Conservation (phyloP, 257 asterid species). For the Oldenlandia corymbosa region DNA sequence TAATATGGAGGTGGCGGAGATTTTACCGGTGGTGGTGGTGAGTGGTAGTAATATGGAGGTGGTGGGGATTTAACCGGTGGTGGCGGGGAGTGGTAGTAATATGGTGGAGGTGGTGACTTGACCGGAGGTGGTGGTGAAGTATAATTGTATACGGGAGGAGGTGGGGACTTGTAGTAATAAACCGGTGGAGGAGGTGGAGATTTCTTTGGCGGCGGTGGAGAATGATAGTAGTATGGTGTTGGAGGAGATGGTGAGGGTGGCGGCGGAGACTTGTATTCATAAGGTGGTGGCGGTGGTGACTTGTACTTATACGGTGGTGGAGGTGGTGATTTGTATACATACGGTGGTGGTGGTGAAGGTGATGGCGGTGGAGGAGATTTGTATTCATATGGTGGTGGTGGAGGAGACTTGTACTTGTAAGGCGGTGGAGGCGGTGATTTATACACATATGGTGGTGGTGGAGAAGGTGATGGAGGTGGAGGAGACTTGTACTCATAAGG, state of each 20-base stretch:
- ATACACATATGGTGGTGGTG: constrained; percentile 37
- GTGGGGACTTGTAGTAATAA: constrained; percentile 29
- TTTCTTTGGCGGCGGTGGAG: constrained; percentile 28
- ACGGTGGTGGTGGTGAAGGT: constrained; percentile 20
- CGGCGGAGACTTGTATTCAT: constrained; percentile 23
- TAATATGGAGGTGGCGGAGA: constrained; percentile 31
- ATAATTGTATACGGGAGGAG: constrained; percentile 18
- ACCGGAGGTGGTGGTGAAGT: constrained; percentile 25
- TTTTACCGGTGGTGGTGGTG: constrained; percentile 18
- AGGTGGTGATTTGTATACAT: constrained; percentile 35
- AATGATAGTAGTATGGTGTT: constrained; percentile 12
- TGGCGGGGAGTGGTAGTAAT: constrained; percentile 27
- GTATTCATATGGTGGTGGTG: constrained; percentile 29
- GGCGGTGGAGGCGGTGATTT: constrained; percentile 42
- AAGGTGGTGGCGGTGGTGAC: constrained; percentile 36
- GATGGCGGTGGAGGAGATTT: constrained; percentile 34
- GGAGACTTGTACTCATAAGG: constrained; percentile 14
- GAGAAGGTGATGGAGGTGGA: constrained; percentile 22
- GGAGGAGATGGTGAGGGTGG: constrained; percentile 17
- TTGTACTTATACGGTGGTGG: constrained; percentile 15
- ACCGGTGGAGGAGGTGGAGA: constrained; percentile 22
- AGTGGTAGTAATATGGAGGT: constrained; percentile 10
- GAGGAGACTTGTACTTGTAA: constrained; percentile 14
- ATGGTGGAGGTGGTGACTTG: constrained; percentile 14
- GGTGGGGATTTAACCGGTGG: constrained; percentile 26